phyloP scores from a whole-genome alignment of 441 rosid genomes.

The Breynia disticha region DNA sequence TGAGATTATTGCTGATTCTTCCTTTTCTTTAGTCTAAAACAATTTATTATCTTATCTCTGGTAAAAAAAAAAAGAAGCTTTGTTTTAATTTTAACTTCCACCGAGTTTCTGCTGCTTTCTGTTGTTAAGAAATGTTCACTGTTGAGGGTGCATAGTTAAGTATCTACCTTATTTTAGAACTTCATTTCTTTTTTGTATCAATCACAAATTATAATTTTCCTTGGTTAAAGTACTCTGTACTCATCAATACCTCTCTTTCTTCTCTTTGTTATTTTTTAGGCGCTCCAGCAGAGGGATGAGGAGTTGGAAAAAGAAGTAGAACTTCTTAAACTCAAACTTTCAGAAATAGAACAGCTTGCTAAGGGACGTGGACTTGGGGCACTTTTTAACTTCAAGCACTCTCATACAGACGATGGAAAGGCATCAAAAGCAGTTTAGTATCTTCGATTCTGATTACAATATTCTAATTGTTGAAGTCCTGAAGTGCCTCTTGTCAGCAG shows the following conservation, averaged over 20 bases:
- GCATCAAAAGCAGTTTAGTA: constrained; percentile 24
- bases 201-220: not conserved
- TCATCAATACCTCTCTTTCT: too few species aligned
- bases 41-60: too few species aligned
- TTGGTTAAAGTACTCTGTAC: not conserved
- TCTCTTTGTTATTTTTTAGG: constrained; percentile 25
- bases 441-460: not conserved
- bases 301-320: constrained; percentile 42
- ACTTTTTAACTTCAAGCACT: constrained; percentile 36
- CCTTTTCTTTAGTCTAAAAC: too few species aligned
- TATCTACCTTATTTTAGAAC: too few species aligned
- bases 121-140: too few species aligned
- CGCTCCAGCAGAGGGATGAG: constrained; percentile 51
- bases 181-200: too few species aligned
- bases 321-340: constrained; percentile 43
- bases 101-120: too few species aligned
- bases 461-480: not conserved
- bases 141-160: too few species aligned
- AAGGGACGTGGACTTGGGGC: constrained; percentile 56
- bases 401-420: constrained; percentile 18
- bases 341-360: constrained; percentile 69
- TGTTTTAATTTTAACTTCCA: too few species aligned
- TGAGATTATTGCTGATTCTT: too few species aligned
- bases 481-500: constrained; percentile 1
- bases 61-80: too few species aligned